Base-by-base conservation (phyloP, 306 rosid genomes). In the Purshia tridentata region DNA sequence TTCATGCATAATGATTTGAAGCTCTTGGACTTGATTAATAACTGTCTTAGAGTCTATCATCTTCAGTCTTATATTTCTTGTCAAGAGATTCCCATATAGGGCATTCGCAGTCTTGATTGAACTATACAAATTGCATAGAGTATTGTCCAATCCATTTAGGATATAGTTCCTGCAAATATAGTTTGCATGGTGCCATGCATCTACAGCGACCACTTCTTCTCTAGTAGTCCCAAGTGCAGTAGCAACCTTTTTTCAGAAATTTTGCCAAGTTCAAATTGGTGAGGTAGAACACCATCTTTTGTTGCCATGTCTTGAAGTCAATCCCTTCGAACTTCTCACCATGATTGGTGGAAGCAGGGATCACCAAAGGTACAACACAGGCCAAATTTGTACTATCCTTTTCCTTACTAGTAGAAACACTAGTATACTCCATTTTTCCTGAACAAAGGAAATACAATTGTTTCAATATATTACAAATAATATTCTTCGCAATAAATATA, bases 191-290 rank as follows among this genome's bases (percentile, higher is more conserved):
- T 52, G 15, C 4, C 57, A 52, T n/a, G 23, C 57, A 52, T 52
- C 11, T n/a, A n/a, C 23, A 14, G 23, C 11, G 16, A 0, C 57
- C 19, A 52, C 57, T n/a, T 15, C 20, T 52, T 52, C 57, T 52
- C 1, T 0, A 3, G 23, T 52, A 15, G 57, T 52, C 16, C 57
- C 57, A 5, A 0, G n/a, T 18, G n/a, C 0, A 1, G 1, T 9
- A 0, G 11, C 57, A 52, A 15, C 23, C 7, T 52, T 9, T 2
- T 8, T 52, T 42, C n/a, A 42, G 45, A 42, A 42, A 42, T 7
- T 42, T 42, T 42, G 45, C 45, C 45, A 42, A 42, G 45, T 42
- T 42, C 45, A 42, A 42, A 42, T 7, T 42, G 45, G 45, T 42
- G 45, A 42, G 45, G 7, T 42, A 42, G 45, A 52, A 52, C 16